Conservation (phyloP, 495 filamentous ascomycete species). For the Pyrenula aspistea region DNA sequence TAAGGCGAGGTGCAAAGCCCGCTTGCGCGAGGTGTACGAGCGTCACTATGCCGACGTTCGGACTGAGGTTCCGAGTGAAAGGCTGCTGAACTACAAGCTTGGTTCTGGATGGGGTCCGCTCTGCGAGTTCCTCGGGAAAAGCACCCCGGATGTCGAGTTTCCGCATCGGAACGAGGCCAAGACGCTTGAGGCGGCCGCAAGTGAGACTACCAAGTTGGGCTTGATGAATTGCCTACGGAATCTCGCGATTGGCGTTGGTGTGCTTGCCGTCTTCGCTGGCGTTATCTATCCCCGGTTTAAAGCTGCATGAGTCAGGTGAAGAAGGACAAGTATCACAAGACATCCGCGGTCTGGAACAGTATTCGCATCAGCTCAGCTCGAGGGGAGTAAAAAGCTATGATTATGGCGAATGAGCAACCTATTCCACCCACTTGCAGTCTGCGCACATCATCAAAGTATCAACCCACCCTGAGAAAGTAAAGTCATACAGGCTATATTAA, state of each 20-base stretch:
- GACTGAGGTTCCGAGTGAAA: conserved; percentile 29
- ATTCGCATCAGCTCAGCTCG: background rate
- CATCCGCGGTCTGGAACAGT: background rate
- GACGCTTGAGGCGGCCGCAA: background rate
- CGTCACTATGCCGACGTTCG: conserved; percentile 33
- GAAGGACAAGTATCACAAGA: background rate
- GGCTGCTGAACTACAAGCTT: conserved; percentile 52
- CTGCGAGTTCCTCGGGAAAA: conserved; percentile 52
- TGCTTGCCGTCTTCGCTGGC: background rate
- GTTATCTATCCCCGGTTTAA: background rate
- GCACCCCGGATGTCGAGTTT: conserved; percentile 37
- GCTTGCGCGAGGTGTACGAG: conserved; percentile 13
- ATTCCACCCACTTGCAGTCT: background rate
- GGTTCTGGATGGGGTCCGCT: conserved; percentile 56
- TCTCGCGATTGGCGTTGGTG: background rate
- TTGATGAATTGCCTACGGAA: background rate
- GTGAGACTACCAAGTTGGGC: background rate
- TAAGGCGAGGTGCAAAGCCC: background rate
- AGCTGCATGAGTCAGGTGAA: background rate
- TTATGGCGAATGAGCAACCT: background rate
- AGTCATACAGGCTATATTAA: too few species aligned
- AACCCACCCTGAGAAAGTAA: too few species aligned
- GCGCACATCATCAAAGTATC: too few species aligned
- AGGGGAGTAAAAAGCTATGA: background rate
- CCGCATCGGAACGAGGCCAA: conserved; percentile 32